phyloP scores from a whole-genome alignment of 129 eudicot species.

The Apium graveolens region DNA sequence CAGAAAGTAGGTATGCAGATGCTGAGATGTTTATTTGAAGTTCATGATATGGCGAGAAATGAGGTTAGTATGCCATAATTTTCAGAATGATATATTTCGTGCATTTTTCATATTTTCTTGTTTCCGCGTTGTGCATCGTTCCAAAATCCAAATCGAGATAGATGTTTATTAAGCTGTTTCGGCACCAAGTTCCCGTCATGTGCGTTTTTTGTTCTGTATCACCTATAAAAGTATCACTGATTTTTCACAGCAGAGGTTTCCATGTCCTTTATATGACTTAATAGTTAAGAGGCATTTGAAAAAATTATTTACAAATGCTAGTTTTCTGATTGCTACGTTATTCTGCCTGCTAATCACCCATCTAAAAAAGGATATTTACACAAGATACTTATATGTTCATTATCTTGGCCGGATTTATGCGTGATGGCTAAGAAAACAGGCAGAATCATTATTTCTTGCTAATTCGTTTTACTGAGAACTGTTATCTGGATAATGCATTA shows the following conservation, averaged over 20 bases:
- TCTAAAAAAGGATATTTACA: background rate
- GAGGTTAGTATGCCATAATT: slow-evolving; percentile 44
- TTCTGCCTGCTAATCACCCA: background rate
- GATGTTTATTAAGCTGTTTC: background rate
- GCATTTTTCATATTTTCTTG: background rate
- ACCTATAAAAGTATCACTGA: background rate
- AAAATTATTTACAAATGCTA: background rate
- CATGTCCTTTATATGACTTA: background rate
- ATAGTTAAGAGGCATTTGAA: background rate
- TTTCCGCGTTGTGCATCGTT: background rate
- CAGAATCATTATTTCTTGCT: background rate
- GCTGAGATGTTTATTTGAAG: slow-evolving; percentile 62
- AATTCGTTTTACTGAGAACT: background rate
- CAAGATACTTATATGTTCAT: background rate
- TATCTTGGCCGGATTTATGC: background rate
- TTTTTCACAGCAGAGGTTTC: background rate
- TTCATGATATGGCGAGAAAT: slow-evolving; percentile 75
- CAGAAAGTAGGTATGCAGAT: slow-evolving; percentile 64
- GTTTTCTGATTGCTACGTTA: background rate
- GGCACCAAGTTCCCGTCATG: background rate
- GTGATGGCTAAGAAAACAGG: background rate
- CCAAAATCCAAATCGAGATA: background rate
- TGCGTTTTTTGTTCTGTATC: background rate
- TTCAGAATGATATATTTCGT: background rate
- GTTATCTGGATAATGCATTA: background rate